These are phyloP conservation scores for Colletotrichum abscissum DNA, from an alignment of 2,329 filamentous ascomycete species.

Conservation along the genomic window DNA sequence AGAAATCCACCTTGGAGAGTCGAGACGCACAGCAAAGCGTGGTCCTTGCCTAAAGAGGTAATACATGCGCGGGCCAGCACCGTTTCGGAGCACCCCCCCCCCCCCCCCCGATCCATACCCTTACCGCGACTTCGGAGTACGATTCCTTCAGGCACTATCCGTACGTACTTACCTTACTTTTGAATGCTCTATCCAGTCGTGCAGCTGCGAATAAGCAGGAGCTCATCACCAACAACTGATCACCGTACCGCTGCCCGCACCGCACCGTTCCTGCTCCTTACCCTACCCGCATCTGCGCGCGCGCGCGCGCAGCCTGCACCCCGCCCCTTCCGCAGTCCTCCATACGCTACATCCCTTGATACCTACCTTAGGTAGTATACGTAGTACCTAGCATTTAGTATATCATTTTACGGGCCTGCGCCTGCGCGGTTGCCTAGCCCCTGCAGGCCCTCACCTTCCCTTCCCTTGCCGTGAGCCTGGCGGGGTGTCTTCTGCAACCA, in stretches of 20 bases:
- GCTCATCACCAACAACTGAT: background rate
- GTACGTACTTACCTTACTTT: too few species aligned
- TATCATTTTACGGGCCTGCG: too few species aligned
- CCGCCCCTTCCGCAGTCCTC: background rate
- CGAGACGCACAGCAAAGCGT: background rate
- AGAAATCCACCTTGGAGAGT: background rate
- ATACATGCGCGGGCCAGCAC: constrained; percentile 26
- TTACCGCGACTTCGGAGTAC: background rate
- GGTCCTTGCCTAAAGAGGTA: constrained; percentile 23
- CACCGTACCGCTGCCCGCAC: background rate
- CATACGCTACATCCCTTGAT: too few species aligned
- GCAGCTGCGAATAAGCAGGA: background rate
- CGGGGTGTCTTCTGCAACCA: background rate
- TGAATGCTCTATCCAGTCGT: too few species aligned
- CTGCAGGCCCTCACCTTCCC: too few species aligned
- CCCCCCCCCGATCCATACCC: constrained; percentile 10
- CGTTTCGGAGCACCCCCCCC: constrained; percentile 22
- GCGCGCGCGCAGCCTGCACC: background rate
- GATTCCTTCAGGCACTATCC: too few species aligned
- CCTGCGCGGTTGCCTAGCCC: too few species aligned
- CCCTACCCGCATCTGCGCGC: background rate
- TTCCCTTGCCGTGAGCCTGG: background rate
- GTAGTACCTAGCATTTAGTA: too few species aligned
- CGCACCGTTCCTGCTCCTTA: background rate
- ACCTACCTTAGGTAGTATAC: too few species aligned